These are phyloP conservation scores for Sporobolus alterniflorus DNA, from an alignment of 202 grass and related monocot species.

Conservation along the genomic window DNA sequence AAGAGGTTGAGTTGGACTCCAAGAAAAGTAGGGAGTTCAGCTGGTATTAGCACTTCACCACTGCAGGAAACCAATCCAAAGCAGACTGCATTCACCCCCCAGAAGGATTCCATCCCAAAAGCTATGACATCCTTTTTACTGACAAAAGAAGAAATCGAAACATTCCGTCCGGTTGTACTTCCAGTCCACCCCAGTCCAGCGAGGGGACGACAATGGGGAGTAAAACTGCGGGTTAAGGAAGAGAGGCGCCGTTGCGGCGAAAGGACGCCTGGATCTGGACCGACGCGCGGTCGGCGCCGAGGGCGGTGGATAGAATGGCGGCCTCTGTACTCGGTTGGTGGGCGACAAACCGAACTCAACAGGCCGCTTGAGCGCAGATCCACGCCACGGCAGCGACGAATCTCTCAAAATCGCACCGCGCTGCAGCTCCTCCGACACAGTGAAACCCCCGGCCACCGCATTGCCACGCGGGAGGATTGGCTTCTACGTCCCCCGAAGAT, in stretches of 20 bases:
- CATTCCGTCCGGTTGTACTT: neutral
- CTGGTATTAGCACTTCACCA: neutral
- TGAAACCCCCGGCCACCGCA: constrained; percentile 13
- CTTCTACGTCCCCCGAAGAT: neutral
- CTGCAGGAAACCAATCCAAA: neutral
- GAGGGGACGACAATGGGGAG: neutral
- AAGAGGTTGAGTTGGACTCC: neutral
- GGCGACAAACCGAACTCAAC: neutral
- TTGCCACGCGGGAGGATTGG: constrained; percentile 7
- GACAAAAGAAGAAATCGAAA: neutral
- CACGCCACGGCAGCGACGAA: constrained; percentile 9
- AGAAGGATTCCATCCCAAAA: neutral
- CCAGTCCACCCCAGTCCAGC: neutral
- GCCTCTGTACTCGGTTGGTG: neutral
- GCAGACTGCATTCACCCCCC: neutral
- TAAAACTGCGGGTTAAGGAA: neutral
- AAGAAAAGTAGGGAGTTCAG: neutral
- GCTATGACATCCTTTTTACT: neutral
- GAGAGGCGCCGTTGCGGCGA: neutral
- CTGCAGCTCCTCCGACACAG: constrained; percentile 44
- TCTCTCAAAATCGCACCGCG: constrained; percentile 35
- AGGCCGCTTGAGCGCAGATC: neutral
- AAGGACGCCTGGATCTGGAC: constrained; percentile 32
- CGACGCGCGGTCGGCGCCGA: neutral
- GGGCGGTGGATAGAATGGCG: neutral